Conservation (phyloP, 768 basidiomycete species). For the Phylloporus sp. region DNA sequence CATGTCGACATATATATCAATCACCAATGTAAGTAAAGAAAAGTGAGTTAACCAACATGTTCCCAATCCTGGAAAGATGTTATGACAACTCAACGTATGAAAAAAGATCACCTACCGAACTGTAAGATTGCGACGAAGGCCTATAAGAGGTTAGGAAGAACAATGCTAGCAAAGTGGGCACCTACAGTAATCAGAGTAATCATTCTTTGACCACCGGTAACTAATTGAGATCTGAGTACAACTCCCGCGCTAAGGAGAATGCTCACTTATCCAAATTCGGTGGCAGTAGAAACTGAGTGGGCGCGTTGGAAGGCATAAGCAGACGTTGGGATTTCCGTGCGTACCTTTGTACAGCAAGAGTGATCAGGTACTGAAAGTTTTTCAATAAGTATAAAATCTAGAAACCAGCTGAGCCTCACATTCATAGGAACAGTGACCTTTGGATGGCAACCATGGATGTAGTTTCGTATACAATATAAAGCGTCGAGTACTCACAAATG, state of each 20-base stretch:
- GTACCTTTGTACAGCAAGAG: constrained; percentile 11
- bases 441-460: not conserved
- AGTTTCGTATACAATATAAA: not conserved
- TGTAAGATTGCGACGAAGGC: not conserved
- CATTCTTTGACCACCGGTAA: not conserved
- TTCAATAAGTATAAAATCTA: not conserved
- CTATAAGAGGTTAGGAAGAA: not conserved
- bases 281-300: constrained; percentile 13
- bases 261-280: constrained; percentile 18
- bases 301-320: not conserved
- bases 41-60: constrained; percentile 1
- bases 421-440: constrained; percentile 5
- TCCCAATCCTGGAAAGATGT: constrained; percentile 3
- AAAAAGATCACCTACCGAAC: not conserved
- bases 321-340: not conserved
- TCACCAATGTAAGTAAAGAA: not conserved
- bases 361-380: constrained; percentile 3
- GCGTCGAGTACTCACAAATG: constrained; percentile 1
- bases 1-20: not conserved
- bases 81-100: not conserved
- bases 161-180: not conserved
- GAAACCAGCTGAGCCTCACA: not conserved
- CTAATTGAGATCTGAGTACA: not conserved
- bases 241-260: not conserved
- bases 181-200: constrained; percentile 3